Evolutionary conservation across 192 early-diverging fungal genomes (phyloP), one percentile per base, ranked within the genome.

Genomic region (Backusella circina): DNA sequence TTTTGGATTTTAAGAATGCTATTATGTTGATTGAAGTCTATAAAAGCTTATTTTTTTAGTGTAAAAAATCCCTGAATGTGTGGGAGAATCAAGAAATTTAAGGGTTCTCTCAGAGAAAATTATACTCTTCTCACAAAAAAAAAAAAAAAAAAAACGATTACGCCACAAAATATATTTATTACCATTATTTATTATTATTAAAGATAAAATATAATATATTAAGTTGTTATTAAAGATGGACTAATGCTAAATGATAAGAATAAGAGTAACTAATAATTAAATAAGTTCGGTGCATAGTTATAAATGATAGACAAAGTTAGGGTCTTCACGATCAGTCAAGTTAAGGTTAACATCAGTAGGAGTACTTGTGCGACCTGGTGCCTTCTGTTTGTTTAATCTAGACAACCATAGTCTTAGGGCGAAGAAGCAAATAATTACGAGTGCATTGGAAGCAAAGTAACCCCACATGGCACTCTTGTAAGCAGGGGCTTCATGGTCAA

Each of bases 241-340:
- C 2, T 61, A 28, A 61, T 61, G 54, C 10, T 61, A 61, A 61
- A 28, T 61, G 54, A 61, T 61, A 61, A 10, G 10, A 61, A 3
- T 5, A n/a, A n/a, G n/a, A n/a, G n/a, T n/a, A n/a, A n/a, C n/a
- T n/a, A 12, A 28, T 28, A 12, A 4, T 28, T 28, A 4, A 15
- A 61, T 28, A 61, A 10, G 4, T 1, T 36, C 26, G 2, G 23
- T 61, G 23, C 54, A 61, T 61, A 61, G 10, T 76, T 50, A 76
- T 13, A 76, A 50, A 9, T 26, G 41, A 57, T 73, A 73, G 23
- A 73, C 72, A 37, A 64, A 64, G 23, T 73, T 73, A 12, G 16
- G 35, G 32, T 73, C 31, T 26, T 38, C n/a, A 13, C 31, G 12
- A n/a, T 73, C 72, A 8, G 72, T 73, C 3, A 73, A 26, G 15